Evolutionary conservation across 2,329 filamentous ascomycete genomes (phyloP).

Genomic region (Phoma sp.): DNA sequence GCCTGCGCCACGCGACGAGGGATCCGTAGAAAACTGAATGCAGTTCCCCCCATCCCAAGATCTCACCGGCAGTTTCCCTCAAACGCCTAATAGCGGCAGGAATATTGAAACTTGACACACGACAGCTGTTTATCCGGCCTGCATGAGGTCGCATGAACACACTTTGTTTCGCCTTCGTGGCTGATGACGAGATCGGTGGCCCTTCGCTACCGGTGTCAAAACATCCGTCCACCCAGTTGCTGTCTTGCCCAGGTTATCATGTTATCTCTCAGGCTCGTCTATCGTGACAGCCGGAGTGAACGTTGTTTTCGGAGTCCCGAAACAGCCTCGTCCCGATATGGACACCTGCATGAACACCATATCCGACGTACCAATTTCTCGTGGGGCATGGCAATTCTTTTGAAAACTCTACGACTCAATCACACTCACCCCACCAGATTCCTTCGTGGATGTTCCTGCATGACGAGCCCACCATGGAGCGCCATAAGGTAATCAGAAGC

Average conservation of each 20-base stretch:
- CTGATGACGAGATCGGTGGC: neutral
- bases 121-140: slow-evolving; percentile 1
- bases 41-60: neutral
- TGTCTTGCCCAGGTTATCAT: neutral
- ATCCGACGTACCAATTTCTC: too few relatives aligned
- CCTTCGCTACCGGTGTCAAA: slow-evolving; percentile 2
- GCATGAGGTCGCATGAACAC: slow-evolving; percentile 18
- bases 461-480: neutral
- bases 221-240: neutral
- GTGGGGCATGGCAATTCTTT: slow-evolving; percentile 3
- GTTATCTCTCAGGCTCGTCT: neutral
- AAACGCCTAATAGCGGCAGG: slow-evolving; percentile 16
- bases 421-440: slow-evolving; percentile 1
- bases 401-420: slow-evolving; percentile 5
- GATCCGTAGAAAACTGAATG: neutral
- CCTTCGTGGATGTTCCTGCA: slow-evolving; percentile 8
- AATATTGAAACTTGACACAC: slow-evolving; percentile 16
- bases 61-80: neutral
- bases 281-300: neutral
- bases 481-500: slow-evolving; percentile 1
- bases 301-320: neutral
- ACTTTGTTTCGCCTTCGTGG: slow-evolving; percentile 1
- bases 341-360: slow-evolving; percentile 8
- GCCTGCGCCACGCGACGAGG: slow-evolving; percentile 16
- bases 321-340: slow-evolving; percentile 7